Base-by-base conservation (phyloP, 1,284 basidiomycete genomes). In the Gymnopus androsaceus region DNA sequence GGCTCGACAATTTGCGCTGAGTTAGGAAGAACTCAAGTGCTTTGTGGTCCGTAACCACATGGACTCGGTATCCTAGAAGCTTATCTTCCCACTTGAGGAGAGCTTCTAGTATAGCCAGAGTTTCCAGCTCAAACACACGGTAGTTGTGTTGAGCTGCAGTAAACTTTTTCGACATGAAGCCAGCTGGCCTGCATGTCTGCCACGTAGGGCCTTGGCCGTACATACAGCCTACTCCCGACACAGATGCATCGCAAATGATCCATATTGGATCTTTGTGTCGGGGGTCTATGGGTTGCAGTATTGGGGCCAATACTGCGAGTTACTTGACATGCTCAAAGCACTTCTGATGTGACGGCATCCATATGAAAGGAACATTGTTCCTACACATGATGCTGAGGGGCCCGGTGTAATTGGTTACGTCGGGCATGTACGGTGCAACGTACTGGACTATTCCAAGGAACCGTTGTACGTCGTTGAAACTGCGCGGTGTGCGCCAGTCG, bases 241-340 rank as follows among this genome's bases (percentile, higher is more conserved):
- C 31, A 7, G 41, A 45, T 8, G 74, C 72, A 44, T 81, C 72
- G 48, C 72, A 75, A 2, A 78, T 72, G 0, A 78, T 49, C 73
- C 74, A 79, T 3, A 79, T 77, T 0, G 70, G 66, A 38, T 75
- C 69, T 52, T 57, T 2, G 3, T 3, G 40, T 6, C 14, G 3
- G 1, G 55, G 40, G 15, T 60, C 50, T 5, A 60, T 56, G 1
- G 59, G 54, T 9, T 46, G 17, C 0, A 62, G 27, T 0, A 54
- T 33, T 2, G 48, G 47, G 2, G 60, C 48, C 56, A 55, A 8
- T 30, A 34, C 11, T 47, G 53, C 28, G 49, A 25, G 15, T 36
- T 17, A 27, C 27, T 61, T 61, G 3, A 61, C 58, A 25, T 51
- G 14, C 12, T 41, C 11, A 19, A 61, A 61, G 1, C 56, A 51